These are phyloP conservation scores for Rubus idaeus DNA, from an alignment of 306 rosid species.

Conservation along the genomic window DNA sequence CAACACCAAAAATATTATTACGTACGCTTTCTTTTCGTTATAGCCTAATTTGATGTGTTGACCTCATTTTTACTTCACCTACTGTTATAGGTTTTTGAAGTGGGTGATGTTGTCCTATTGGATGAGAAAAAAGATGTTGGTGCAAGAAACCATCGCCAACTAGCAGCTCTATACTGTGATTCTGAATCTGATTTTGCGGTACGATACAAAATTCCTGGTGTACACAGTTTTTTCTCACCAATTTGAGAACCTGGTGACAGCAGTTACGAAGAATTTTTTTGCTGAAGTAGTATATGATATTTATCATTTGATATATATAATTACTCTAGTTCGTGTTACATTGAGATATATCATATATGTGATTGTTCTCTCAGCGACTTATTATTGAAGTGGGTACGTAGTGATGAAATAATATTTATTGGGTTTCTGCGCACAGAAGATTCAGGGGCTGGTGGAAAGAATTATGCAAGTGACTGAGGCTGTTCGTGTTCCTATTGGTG, in stretches of 20 bases:
- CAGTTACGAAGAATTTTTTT: not conserved
- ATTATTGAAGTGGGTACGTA: too few relatives aligned
- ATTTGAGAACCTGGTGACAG: too few relatives aligned
- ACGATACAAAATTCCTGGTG: slow-evolving; percentile 15
- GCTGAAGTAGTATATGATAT: not conserved
- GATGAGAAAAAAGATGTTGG: slow-evolving; percentile 79
- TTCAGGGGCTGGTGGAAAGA: slow-evolving; percentile 91
- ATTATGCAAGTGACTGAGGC: slow-evolving; percentile 77
- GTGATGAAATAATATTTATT: not conserved
- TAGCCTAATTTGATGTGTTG: not conserved
- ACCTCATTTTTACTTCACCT: not conserved
- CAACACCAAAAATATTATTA: too few relatives aligned
- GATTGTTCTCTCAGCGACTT: not conserved
- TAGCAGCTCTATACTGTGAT: slow-evolving; percentile 81
- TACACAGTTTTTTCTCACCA: slow-evolving; percentile 4
- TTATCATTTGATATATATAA: not conserved
- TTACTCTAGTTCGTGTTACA: too few relatives aligned
- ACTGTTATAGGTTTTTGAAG: slow-evolving; percentile 74
- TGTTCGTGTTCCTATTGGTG: too few relatives aligned
- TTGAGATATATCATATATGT: not conserved
- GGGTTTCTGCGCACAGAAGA: slow-evolving; percentile 47
- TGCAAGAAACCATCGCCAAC: slow-evolving; percentile 71
- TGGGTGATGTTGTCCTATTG: slow-evolving; percentile 73
- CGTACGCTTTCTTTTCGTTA: not conserved
- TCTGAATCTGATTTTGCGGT: slow-evolving; percentile 93